These are phyloP conservation scores for Vachellia pachyceras DNA, from an alignment of 306 rosid species.

Conservation along the genomic window DNA sequence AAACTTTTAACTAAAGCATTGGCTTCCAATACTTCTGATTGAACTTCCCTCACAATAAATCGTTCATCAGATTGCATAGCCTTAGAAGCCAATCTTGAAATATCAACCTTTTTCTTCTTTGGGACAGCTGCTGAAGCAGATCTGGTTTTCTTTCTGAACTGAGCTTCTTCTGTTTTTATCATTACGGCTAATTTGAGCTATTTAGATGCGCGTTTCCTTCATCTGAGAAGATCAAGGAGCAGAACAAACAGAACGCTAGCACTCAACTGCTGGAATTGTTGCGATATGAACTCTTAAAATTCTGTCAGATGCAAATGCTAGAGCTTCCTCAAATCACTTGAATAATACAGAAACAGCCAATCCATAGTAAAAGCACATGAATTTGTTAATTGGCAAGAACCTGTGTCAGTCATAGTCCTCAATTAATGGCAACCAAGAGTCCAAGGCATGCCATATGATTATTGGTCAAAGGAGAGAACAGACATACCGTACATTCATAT, in stretches of 20 bases:
- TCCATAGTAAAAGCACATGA: not conserved
- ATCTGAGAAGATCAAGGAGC: no score
- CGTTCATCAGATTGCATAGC: conserved; percentile 39
- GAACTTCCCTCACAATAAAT: conserved; percentile 59
- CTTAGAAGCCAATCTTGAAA: conserved; percentile 38
- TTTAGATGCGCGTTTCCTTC: no score
- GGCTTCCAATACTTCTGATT: conserved; percentile 59
- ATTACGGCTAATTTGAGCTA: not conserved
- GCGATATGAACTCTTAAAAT: no score
- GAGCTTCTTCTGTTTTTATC: not conserved
- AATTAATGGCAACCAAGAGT: not conserved
- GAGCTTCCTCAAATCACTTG: not conserved
- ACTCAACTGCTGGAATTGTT: no score
- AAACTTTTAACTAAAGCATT: conserved; percentile 54
- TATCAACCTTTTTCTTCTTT: conserved; percentile 45
- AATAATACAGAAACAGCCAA: not conserved
- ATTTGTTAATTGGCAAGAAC: not conserved
- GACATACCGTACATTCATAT: not conserved
- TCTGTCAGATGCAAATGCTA: no score
- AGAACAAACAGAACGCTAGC: no score
- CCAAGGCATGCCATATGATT: no score
- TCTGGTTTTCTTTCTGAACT: conserved; percentile 47
- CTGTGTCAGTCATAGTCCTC: not conserved
- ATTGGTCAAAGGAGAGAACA: no score
- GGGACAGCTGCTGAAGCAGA: conserved; percentile 32